Evolutionary conservation across 140 eudicot genomes (phyloP).

Genomic region (Anethum foeniculum): DNA sequence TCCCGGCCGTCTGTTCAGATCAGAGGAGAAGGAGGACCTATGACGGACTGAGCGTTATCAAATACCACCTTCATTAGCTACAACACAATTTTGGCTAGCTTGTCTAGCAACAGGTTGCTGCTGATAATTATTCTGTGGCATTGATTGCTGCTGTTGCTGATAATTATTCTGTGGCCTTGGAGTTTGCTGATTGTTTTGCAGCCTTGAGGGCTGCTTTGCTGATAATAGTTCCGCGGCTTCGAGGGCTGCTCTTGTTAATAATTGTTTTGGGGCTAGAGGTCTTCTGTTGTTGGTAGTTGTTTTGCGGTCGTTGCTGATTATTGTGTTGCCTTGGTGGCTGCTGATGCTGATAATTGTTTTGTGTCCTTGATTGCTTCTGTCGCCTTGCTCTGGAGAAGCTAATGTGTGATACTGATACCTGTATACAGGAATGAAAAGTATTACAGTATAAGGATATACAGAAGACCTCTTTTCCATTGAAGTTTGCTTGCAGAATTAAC

Average conservation of each 20-base stretch:
- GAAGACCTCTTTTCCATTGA: too few species aligned
- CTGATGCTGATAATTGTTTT: neutral
- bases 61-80: slow-evolving; percentile 26
- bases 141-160: neutral
- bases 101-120: slow-evolving; percentile 4
- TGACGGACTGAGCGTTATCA: too few species aligned
- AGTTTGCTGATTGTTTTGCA: slow-evolving; percentile 1
- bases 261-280: neutral
- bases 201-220: slow-evolving; percentile 17
- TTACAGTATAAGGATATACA: too few species aligned
- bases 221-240: neutral
- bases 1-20: too few species aligned
- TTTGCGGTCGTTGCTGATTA: slow-evolving; percentile 1
- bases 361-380: neutral
- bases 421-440: too few species aligned
- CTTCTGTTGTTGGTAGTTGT: slow-evolving; percentile 15
- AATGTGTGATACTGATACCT: slow-evolving; percentile 42
- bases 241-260: neutral
- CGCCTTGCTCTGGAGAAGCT: slow-evolving; percentile 33
- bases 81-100: slow-evolving; percentile 26
- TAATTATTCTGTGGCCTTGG: slow-evolving; percentile 24
- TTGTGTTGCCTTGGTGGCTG: neutral
- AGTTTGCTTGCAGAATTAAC: too few species aligned
- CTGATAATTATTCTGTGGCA: neutral
- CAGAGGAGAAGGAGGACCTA: too few species aligned